Base-by-base conservation (phyloP, 2,329 filamentous ascomycete species). In the Ophidiomyces ophidiicola region DNA sequence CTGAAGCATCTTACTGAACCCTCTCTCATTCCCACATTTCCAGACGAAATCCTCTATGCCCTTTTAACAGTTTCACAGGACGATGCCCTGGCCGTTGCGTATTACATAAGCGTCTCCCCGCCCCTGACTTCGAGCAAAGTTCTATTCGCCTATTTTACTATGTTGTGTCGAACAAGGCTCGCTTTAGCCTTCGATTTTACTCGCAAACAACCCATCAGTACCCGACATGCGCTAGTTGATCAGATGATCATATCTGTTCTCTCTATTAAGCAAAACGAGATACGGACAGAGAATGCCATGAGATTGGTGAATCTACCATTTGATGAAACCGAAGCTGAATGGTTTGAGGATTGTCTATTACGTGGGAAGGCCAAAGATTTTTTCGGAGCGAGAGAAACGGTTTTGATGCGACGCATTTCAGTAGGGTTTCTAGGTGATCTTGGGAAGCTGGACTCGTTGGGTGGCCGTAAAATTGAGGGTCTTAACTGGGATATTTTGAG, bases 1-100 rank as follows among this genome's bases (percentile, higher is more conserved):
- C 68, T 92, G 19, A 77, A 84, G 50, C 77, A 80, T 54, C 72
- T 93, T 10, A 78, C 82, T 3, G 80, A 90, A 51, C 84, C 85
- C 0, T 83, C 80, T 1, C 69, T 92, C 3, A 76, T 80, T 14
- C 78, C 82, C 24, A 85, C 85, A 39, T 92, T 90, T 52, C 73
- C 82, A 41, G 83, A 90, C 60, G 82, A 92, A 45, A 87, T 92
- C 37, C 69, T 90, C 48, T 71, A 72, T 18, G 70, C 72, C 3
- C 71, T 90, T 3, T 74, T 83, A 2, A 70, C 76, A 46, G 68
- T 76, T 25, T 63, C 68, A 33, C 65, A 68, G 41, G 77, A 84
- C 53, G 72, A 74, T 50, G 70, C 64, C 18, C 68, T 87, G 2
- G 72, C 82, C 0, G 69, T 90, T 19, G 79, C 82, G 7, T 92